Percentiles rank a stretch among this genome's conserved stretches.
Conservation (phyloP, 2,329 filamentous ascomycete species). For the Neonectria magnoliae region DNA sequence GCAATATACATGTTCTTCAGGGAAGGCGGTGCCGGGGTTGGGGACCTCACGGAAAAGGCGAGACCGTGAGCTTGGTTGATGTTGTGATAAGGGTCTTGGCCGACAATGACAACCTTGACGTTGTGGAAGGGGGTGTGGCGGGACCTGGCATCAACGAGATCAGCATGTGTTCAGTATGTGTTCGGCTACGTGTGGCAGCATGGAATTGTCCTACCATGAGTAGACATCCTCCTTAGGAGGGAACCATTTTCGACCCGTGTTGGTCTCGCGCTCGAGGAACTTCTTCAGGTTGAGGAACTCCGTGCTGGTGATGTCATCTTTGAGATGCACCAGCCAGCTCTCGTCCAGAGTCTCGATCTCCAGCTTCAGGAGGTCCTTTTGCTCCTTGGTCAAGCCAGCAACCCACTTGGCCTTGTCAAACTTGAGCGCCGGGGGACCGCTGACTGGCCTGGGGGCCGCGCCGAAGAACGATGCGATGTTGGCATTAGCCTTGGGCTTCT, state of each 20-base stretch:
- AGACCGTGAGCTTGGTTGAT: conserved; percentile 94
- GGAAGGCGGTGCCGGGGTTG: conserved; percentile 87
- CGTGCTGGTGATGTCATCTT: conserved; percentile 81
- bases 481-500: conserved; percentile 78
- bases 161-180: conserved; percentile 17
- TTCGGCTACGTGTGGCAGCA: not conserved
- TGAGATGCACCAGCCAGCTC: conserved; percentile 89
- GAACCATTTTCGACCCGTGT: conserved; percentile 80
- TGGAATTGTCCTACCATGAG: conserved; percentile 75
- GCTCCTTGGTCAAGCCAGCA: conserved; percentile 80
- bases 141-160: conserved; percentile 70
- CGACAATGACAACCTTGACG: conserved; percentile 92
- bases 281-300: conserved; percentile 89
- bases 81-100: conserved; percentile 98
- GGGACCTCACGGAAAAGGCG: conserved; percentile 92
- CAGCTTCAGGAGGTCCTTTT: conserved; percentile 82
- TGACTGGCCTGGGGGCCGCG: conserved; percentile 64
- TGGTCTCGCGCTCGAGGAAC: conserved; percentile 83
- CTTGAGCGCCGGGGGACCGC: conserved; percentile 55
- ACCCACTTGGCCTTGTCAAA: conserved; percentile 95
- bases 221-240: conserved; percentile 91
- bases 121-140: conserved; percentile 88
- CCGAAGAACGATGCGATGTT: conserved; percentile 93
- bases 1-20: conserved; percentile 93
- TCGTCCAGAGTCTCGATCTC: conserved; percentile 94